Base-by-base conservation (phyloP, 2,329 filamentous ascomycete genomes). In the Colletotrichum sp. region DNA sequence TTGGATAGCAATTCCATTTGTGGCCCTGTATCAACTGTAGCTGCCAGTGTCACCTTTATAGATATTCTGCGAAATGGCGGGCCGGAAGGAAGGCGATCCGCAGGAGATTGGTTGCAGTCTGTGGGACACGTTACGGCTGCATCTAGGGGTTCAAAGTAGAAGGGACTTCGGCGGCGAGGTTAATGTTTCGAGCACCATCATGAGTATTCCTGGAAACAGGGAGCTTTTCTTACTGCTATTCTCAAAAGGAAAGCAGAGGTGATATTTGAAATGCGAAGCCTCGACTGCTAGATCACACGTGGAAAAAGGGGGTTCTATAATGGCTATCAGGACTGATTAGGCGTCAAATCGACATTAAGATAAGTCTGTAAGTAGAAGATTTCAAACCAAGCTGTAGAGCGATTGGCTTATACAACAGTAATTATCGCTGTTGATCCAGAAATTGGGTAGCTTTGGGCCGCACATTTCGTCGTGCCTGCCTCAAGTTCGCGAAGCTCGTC, bases 241-340 rank as follows among this genome's bases (percentile, higher is more conserved):
- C 8, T 6, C 16, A 44, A 44, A n/a, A 16, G 39, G 39, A 9
- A 39, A 18, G 36, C 15, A 18, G 4, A 39, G 2, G 36, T 39
- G 4, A 0, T 18, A 8, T 18, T 0, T 39, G 15, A 0, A 39
- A 8, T 39, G 15, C 36, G 16, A 39, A 39, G 8, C 36, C 36
- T 0, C 7, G 0, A 39, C 8, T 39, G 15, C 36, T 18, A 0
- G 8, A 39, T 39, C 36, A 39, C 8, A 0, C 0, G 0, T 36
- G 15, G 0, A 18, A 9, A 39, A 18, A 0, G 36, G 8, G 15
- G 39, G 0, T 13, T 21, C 44, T 49, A 7, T 0, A 21, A 12
- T 0, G 44, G 44, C 44, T 13, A 21, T 21, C 10, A 12, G 44
- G 9, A 49, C 44, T 0, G 18, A 13, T 21, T n/a, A 21, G n/a